A percentile compares a stretch with the other conserved stretches of the same genome.
These are phyloP conservation scores for Penicillium argentinense DNA, from an alignment of 495 filamentous ascomycete genomes.

Conservation along the genomic window DNA sequence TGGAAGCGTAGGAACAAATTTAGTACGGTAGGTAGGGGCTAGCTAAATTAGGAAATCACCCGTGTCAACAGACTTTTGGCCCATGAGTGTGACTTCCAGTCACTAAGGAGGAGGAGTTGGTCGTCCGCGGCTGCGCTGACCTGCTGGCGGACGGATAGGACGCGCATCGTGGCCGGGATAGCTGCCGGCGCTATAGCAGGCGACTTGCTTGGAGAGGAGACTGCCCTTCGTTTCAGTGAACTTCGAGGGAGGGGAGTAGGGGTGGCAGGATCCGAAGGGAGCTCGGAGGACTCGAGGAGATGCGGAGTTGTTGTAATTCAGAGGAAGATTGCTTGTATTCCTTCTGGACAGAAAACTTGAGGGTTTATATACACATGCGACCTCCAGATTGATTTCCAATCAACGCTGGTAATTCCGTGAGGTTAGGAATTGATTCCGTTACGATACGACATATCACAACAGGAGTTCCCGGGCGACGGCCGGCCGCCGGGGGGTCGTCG, in stretches of 20 bases:
- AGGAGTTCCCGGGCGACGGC: not conserved
- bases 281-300: not conserved
- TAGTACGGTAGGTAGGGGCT: not conserved
- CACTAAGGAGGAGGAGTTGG: slow-evolving; percentile 1
- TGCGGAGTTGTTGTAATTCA: too few relatives aligned
- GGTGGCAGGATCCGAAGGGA: not conserved
- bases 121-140: slow-evolving; percentile 1
- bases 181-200: not conserved
- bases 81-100: slow-evolving; percentile 2
- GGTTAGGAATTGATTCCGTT: too few relatives aligned
- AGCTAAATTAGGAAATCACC: too few relatives aligned
- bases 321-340: too few relatives aligned
- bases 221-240: not conserved
- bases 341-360: too few relatives aligned
- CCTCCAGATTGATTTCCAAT: too few relatives aligned
- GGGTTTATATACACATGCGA: too few relatives aligned
- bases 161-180: not conserved
- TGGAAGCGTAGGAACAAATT: too few relatives aligned
- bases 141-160: not conserved
- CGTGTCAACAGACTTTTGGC: too few relatives aligned
- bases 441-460: too few relatives aligned
- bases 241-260: not conserved
- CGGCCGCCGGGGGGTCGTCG: not conserved
- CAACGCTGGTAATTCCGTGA: too few relatives aligned
- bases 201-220: not conserved